Evolutionary conservation across 805 yeast species (phyloP).

Genomic region (Ogataea neopini): DNA sequence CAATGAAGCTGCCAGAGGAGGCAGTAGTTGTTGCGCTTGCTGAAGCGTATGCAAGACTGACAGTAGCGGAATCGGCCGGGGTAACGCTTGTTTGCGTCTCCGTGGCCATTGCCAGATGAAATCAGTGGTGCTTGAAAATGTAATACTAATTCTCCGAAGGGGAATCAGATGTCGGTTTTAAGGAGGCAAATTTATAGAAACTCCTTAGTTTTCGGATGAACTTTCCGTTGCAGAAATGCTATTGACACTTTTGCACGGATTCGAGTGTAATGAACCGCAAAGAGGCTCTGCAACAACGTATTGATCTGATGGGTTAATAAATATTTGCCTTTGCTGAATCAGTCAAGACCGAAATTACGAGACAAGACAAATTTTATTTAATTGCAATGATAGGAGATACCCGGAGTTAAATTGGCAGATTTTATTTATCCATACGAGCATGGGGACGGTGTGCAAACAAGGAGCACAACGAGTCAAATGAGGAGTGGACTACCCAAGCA

Average conservation of each 20-base stretch:
- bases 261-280: not conserved
- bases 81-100: not conserved
- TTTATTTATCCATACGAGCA: not conserved
- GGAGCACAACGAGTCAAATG: no score
- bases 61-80: not conserved
- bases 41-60: conserved; percentile 4
- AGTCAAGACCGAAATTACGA: not conserved
- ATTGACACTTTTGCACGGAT: not conserved
- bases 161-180: no score
- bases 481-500: not conserved
- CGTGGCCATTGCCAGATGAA: not conserved
- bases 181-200: no score
- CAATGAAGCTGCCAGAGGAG: conserved; percentile 27
- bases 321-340: not conserved
- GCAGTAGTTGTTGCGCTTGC: conserved; percentile 6
- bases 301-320: not conserved
- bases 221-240: no score
- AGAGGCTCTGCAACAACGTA: not conserved
- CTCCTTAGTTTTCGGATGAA: no score
- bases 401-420: not conserved
- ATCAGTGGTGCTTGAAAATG: not conserved
- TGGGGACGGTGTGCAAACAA: no score
- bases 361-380: not conserved
- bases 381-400: not conserved
- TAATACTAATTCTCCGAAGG: no score